These are phyloP conservation scores for Trichoderma sp. DNA, from an alignment of 2,329 filamentous ascomycete species.

Conservation along the genomic window DNA sequence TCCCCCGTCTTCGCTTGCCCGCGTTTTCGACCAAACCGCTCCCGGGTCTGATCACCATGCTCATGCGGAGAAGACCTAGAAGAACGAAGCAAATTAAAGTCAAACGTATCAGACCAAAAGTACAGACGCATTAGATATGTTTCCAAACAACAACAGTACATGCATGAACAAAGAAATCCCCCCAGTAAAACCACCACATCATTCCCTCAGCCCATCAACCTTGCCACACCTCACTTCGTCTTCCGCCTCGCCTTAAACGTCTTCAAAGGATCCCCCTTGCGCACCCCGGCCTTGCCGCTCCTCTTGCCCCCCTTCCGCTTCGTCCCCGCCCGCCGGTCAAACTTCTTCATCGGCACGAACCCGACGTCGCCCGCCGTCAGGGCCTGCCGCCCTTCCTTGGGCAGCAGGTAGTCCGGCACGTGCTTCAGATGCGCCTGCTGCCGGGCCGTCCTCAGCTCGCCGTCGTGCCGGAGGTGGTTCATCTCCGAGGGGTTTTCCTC, in stretches of 20 bases:
- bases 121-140: too few relatives aligned
- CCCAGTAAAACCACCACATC: background rate
- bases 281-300: constrained; percentile 55
- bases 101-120: too few relatives aligned
- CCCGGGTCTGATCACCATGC: too few relatives aligned
- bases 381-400: constrained; percentile 71
- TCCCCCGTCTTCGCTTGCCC: background rate
- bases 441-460: constrained; percentile 78
- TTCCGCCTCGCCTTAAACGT: constrained; percentile 73
- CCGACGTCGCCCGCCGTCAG: constrained; percentile 69
- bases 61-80: too few relatives aligned
- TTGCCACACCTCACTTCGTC: constrained; percentile 36
- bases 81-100: too few relatives aligned
- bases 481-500: constrained; percentile 94
- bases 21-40: constrained; percentile 7
- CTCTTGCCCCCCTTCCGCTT: constrained; percentile 44
- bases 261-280: constrained; percentile 82
- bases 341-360: constrained; percentile 70
- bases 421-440: constrained; percentile 90
- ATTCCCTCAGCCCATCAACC: background rate
- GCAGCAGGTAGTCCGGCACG: constrained; percentile 90
- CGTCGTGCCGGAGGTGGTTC: constrained; percentile 84
- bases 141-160: too few relatives aligned
- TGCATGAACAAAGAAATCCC: background rate
- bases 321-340: constrained; percentile 52